Base-by-base conservation (phyloP, 192 early-diverging fungal species). In the Coemansia interrupta region DNA sequence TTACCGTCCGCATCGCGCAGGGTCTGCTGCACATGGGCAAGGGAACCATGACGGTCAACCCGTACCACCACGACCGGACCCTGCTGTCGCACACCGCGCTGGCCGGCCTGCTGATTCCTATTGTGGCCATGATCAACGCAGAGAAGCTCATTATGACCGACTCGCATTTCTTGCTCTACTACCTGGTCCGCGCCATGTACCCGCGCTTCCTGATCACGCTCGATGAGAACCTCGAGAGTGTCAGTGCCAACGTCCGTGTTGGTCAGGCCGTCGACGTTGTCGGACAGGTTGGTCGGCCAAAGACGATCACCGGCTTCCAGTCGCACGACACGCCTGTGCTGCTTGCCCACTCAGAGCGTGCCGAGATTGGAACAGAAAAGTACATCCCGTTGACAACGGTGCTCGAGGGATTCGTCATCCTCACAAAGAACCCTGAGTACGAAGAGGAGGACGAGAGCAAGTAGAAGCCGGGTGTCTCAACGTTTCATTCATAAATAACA, bases 231-330 rank as follows among this genome's bases (percentile, higher is more conserved):
- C 77, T 95, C n/a, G 87, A 95, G 63, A 83, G 66, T 30, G 59
- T 95, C 45, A 80, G 88, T 14, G 90, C 90, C 36, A 90, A 89
- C 36, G 95, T 96, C 28, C 95, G 96, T 59, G 97, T 99, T 8
- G 97, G 97, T 36, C 94, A 98, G 75, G 96, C 97, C 20, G 96
- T 99, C n/a, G 97, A 99, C 80, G 91, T 92, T 0, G 97, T 99
- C 19, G 97, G 97, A 30, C 95, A 99, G 73, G 97, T 96, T 1
- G 97, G 97, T 19, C 80, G 91, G 54, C 96, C 95, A 57, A 99
- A 99, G 80, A 97, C 95, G 2, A 98, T 99, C 66, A 98, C 95
- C 5, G 97, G 97, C 19, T 99, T 98, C 88, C 95, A 98, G 77
- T 93, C 96, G 40, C 94, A 99, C 72, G 86, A 91, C 24, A 98